Evolutionary conservation across 2,329 filamentous ascomycete genomes (phyloP).

Genomic region (Microdochium trichocladiopsis): DNA sequence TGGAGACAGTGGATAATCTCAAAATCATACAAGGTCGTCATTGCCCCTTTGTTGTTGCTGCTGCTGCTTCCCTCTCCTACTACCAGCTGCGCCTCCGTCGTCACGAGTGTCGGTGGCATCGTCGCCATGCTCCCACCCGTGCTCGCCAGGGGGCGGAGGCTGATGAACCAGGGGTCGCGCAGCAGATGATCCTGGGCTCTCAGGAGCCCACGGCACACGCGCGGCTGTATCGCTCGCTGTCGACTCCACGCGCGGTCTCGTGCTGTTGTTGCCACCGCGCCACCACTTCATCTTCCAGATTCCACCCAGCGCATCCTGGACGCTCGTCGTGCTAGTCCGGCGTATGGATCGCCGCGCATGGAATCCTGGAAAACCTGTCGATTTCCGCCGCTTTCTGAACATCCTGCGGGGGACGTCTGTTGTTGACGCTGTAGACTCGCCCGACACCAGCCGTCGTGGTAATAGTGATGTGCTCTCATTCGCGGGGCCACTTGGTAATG

Average conservation of each 20-base stretch:
- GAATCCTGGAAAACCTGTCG: slow-evolving; percentile 56
- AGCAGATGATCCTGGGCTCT: background rate
- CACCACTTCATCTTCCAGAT: slow-evolving; percentile 53
- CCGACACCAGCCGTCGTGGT: slow-evolving; percentile 10
- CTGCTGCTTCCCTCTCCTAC: background rate
- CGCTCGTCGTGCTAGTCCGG: slow-evolving; percentile 26
- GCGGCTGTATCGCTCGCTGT: background rate
- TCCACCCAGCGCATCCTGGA: slow-evolving; percentile 43
- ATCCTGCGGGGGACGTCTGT: slow-evolving; percentile 15
- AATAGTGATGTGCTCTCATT: slow-evolving; percentile 34
- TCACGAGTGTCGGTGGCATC: background rate
- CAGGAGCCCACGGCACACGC: background rate
- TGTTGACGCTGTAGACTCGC: slow-evolving; percentile 15
- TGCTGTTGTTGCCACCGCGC: slow-evolving; percentile 17
- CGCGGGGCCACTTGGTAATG: slow-evolving; percentile 29
- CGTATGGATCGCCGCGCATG: slow-evolving; percentile 38
- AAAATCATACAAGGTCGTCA: slow-evolving; percentile 2
- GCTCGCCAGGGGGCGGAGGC: background rate
- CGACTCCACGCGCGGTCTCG: slow-evolving; percentile 4
- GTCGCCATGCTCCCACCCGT: background rate
- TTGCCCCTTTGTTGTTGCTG: background rate
- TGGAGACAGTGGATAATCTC: too few relatives aligned
- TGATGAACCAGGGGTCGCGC: background rate
- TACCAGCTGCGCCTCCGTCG: too few relatives aligned
- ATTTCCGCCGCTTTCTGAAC: slow-evolving; percentile 43